Evolutionary conservation across 495 filamentous ascomycete genomes (phyloP), one percentile per base, ranked within the genome.

Genomic region (Penicillium coffeae): DNA sequence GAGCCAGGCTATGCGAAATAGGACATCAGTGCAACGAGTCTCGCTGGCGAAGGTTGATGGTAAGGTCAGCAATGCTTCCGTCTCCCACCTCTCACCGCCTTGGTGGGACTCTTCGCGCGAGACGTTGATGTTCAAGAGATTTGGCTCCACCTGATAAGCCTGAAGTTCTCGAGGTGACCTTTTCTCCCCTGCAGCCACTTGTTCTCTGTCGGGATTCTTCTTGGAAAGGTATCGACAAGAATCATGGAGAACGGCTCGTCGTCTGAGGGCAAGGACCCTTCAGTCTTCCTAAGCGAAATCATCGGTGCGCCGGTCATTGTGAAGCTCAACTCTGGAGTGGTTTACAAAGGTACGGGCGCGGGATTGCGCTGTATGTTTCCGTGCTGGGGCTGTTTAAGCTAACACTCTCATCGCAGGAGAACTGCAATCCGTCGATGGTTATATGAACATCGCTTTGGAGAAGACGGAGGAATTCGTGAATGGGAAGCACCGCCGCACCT

Each of bases 361-460:
- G n/a, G n/a, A n/a, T n/a, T n/a, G n/a, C n/a, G n/a, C n/a, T n/a
- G n/a, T n/a, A n/a, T n/a, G n/a, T n/a, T n/a, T n/a, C n/a, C n/a
- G n/a, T 19, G 10, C 3, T n/a, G 6, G 18, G 8, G 3, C 15
- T 8, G 7, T 32, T 14, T 8, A 13, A 40, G 16, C 39, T 66
- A 50, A 59, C 37, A 12, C 4, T 0, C 6, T 8, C 39, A 8
- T 41, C n/a, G n/a, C n/a, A 96, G 91, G 91, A 32, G 87, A 94
- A 59, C 77, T 96, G n/a, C 89, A 95, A 58, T 95, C 90, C 0
- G 90, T 97, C 36, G 93, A 98, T 64, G 94, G 94, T 33, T 98
- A 96, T 64, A 97, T 98, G 93, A 97, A 98, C 66, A 94, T 98
- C 54, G 90, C 93, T 15, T 78, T 98, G 2, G 93, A 97, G 63